Evolutionary conservation across 441 rosid genomes (phyloP).

Genomic region (Mallotus japonicus): DNA sequence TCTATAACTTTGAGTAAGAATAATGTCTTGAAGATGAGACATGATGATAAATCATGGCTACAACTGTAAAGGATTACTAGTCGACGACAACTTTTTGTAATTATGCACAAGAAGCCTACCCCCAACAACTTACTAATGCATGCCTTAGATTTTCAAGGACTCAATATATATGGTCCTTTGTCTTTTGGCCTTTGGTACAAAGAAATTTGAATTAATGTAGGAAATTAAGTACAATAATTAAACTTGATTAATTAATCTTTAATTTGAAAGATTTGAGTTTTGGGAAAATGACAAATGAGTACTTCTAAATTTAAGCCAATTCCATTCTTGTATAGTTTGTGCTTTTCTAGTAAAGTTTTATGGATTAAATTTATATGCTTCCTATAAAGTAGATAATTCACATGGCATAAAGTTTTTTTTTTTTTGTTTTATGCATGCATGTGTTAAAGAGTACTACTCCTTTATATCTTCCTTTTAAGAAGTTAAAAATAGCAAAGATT

Average conservation of each 20-base stretch:
- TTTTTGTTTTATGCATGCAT: neutral
- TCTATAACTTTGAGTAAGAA: too few species aligned
- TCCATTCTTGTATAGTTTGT: neutral
- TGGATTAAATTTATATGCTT: neutral
- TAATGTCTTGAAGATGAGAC: slow-evolving; percentile 1
- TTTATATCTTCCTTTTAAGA: neutral
- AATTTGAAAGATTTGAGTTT: neutral
- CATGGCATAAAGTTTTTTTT: slow-evolving; percentile 6
- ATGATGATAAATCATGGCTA: slow-evolving; percentile 29
- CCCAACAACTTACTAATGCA: neutral
- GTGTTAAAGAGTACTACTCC: neutral
- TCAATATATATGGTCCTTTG: neutral
- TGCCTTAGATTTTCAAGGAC: slow-evolving; percentile 10
- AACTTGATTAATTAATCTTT: neutral
- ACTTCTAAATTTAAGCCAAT: neutral
- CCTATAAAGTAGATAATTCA: slow-evolving; percentile 21
- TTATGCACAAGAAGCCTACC: slow-evolving; percentile 2
- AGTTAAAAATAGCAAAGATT: neutral
- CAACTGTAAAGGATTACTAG: slow-evolving; percentile 43
- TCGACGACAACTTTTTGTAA: slow-evolving; percentile 21
- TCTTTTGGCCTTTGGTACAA: slow-evolving; percentile 1
- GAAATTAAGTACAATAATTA: too few species aligned
- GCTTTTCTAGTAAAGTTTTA: neutral
- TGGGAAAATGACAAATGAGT: slow-evolving; percentile 20
- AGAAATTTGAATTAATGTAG: too few species aligned